Conservation (phyloP, 2,329 filamentous ascomycete genomes). For the Coleophoma cylindrospora region DNA sequence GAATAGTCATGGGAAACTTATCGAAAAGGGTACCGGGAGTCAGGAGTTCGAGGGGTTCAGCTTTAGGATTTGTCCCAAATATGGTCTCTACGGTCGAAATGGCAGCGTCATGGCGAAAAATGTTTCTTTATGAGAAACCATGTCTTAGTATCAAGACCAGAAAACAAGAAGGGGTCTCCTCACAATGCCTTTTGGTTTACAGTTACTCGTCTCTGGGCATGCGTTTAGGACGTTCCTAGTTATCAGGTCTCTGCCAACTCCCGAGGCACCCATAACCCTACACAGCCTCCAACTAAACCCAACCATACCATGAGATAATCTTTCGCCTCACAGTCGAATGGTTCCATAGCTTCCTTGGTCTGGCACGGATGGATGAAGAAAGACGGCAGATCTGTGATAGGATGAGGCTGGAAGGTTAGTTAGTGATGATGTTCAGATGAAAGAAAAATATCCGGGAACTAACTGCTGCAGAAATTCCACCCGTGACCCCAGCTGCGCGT, state of each 20-base stretch:
- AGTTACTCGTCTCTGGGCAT: too few species aligned
- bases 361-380: constrained; percentile 95
- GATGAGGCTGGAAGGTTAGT: constrained; percentile 48
- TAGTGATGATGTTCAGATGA: neutral
- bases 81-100: too few species aligned
- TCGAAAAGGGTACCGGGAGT: constrained; percentile 15
- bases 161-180: neutral
- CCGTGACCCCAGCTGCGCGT: constrained; percentile 57
- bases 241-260: constrained; percentile 46
- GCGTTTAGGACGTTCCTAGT: too few species aligned
- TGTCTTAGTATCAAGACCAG: constrained; percentile 1
- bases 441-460: constrained; percentile 32
- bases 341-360: constrained; percentile 73
- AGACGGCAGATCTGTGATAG: constrained; percentile 67
- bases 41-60: constrained; percentile 11
- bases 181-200: too few species aligned
- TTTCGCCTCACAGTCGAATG: constrained; percentile 51
- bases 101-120: constrained; percentile 2
- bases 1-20: constrained; percentile 11
- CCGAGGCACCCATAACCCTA: constrained; percentile 73
- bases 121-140: constrained; percentile 23
- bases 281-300: constrained; percentile 75
- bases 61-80: neutral
- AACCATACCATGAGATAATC: constrained; percentile 86
- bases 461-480: constrained; percentile 73